Conservation (phyloP, 2,329 filamentous ascomycete genomes). For the Rutstroemia sydowiana region DNA sequence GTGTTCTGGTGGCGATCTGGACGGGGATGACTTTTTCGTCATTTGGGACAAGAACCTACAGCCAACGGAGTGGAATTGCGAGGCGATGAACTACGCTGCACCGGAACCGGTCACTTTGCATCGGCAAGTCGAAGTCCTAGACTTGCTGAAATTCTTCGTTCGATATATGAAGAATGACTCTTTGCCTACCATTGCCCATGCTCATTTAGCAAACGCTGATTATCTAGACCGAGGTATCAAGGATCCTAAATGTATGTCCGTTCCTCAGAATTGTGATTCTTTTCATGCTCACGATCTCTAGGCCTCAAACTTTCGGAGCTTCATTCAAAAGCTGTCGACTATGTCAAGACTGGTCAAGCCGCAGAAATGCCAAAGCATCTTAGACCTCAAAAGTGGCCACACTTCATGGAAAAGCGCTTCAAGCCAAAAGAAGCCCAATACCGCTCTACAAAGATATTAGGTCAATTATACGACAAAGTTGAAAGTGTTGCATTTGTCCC, state of each 20-base stretch:
- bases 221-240: constrained; percentile 52
- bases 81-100: constrained; percentile 70
- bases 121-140: constrained; percentile 59
- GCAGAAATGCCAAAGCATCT: constrained; percentile 58
- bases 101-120: constrained; percentile 48
- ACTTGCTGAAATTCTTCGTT: constrained; percentile 81
- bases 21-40: constrained; percentile 92
- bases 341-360: constrained; percentile 78
- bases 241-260: constrained; percentile 53
- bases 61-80: constrained; percentile 60
- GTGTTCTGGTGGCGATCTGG: constrained; percentile 92
- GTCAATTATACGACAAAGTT: constrained; percentile 75
- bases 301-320: constrained; percentile 65
- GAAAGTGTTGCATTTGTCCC: constrained; percentile 60
- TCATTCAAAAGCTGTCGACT: constrained; percentile 91
- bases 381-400: constrained; percentile 62
- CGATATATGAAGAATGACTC: constrained; percentile 87
- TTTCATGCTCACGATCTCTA: constrained; percentile 28
- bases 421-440: constrained; percentile 47
- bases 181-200: constrained; percentile 69
- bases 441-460: constrained; percentile 63
- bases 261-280: too few relatives aligned
- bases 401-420: constrained; percentile 73
- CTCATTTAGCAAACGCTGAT: constrained; percentile 77
- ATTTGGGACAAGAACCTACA: constrained; percentile 80